Conservation (phyloP, 192 early-diverging fungal species). For the Gaertneriomyces sp. region DNA sequence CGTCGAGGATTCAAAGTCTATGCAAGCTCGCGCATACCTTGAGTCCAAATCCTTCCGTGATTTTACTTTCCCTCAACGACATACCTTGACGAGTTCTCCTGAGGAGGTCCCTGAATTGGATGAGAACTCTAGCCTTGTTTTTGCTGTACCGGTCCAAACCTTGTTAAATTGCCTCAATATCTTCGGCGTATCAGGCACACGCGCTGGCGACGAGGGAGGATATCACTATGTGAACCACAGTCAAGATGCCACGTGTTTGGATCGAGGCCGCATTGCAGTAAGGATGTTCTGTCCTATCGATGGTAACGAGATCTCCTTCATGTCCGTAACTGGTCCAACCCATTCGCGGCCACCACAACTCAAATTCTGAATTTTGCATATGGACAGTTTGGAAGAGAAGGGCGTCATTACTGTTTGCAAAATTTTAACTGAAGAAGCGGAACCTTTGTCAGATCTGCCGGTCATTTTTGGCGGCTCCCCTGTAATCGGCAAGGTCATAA, state of each 20-base stretch:
- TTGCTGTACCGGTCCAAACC: slow-evolving; percentile 19
- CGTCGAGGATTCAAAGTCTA: slow-evolving; percentile 15
- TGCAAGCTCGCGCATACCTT: slow-evolving; percentile 10
- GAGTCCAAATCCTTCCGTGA: slow-evolving; percentile 15
- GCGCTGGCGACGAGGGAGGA: background rate
- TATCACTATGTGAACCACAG: background rate
- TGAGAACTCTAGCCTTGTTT: background rate
- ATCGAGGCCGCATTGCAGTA: slow-evolving; percentile 1
- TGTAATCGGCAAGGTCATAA: slow-evolving; percentile 49
- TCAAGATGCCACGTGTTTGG: background rate
- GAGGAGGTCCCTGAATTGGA: no score
- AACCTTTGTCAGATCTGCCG: slow-evolving; percentile 37
- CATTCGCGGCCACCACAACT: no score
- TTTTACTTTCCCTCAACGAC: slow-evolving; percentile 19
- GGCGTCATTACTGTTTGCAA: slow-evolving; percentile 51
- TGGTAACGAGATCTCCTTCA: slow-evolving; percentile 13
- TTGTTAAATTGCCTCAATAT: slow-evolving; percentile 31
- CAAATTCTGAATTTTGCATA: no score
- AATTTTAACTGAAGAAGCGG: slow-evolving; percentile 47
- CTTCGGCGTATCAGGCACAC: slow-evolving; percentile 9
- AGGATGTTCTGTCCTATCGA: slow-evolving; percentile 7
- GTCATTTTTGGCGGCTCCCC: slow-evolving; percentile 30
- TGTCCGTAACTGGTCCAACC: no score
- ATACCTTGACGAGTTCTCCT: background rate
- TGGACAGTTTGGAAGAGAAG: slow-evolving; percentile 49